phyloP scores from a whole-genome alignment of 2,329 filamentous ascomycete genomes.

The Verticillium alfalfae region DNA sequence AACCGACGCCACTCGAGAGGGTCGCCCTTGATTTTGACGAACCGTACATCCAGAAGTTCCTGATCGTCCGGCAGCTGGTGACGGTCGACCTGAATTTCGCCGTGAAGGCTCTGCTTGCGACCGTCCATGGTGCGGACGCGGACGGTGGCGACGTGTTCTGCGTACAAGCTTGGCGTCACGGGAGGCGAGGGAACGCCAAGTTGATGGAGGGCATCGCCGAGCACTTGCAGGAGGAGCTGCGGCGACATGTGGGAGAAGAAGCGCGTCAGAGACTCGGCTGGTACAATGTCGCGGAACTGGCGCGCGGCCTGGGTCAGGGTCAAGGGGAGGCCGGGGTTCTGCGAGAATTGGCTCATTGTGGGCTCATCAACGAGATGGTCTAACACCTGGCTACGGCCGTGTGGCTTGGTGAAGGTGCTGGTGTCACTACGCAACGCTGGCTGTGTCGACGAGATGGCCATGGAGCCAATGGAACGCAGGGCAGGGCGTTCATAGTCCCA shows the following conservation, averaged over 20 bases:
- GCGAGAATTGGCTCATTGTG: slow-evolving; percentile 78
- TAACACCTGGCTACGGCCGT: slow-evolving; percentile 28
- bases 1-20: slow-evolving; percentile 93
- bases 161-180: slow-evolving; percentile 36
- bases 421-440: slow-evolving; percentile 31
- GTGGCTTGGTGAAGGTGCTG: slow-evolving; percentile 20
- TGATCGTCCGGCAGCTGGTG: slow-evolving; percentile 48
- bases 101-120: slow-evolving; percentile 65
- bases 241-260: slow-evolving; percentile 84
- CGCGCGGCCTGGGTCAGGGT: slow-evolving; percentile 85
- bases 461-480: slow-evolving; percentile 43
- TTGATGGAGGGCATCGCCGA: slow-evolving; percentile 76
- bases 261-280: slow-evolving; percentile 77
- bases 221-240: slow-evolving; percentile 69
- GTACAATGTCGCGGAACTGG: slow-evolving; percentile 85
- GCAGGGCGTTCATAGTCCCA: slow-evolving; percentile 85
- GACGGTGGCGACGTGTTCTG: slow-evolving; percentile 56
- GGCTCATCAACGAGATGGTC: slow-evolving; percentile 79
- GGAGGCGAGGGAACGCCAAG: slow-evolving; percentile 72
- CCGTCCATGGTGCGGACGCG: slow-evolving; percentile 71
- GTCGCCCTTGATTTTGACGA: slow-evolving; percentile 92
- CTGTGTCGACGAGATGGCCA: slow-evolving; percentile 43
- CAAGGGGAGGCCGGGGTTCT: slow-evolving; percentile 70
- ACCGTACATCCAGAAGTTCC: slow-evolving; percentile 77
- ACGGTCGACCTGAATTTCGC: slow-evolving; percentile 69